These are phyloP conservation scores for Boletellus emodensis DNA, from an alignment of 768 basidiomycete genomes.

Conservation along the genomic window DNA sequence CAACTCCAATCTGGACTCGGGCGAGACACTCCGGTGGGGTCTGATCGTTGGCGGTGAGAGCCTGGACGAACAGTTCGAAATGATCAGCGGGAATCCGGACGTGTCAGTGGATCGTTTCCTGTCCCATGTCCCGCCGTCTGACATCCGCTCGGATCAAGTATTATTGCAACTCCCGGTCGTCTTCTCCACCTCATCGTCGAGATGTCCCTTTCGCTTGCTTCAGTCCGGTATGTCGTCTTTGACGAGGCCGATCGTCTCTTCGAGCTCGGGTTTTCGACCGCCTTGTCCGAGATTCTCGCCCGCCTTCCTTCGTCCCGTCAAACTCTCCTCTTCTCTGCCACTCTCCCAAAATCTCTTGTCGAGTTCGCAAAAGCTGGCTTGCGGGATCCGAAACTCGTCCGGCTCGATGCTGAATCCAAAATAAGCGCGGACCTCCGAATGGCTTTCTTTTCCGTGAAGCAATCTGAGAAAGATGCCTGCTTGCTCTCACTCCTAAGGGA, in stretches of 20 bases:
- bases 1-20: slow-evolving; percentile 43
- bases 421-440: slow-evolving; percentile 91
- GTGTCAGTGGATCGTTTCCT: slow-evolving; percentile 55
- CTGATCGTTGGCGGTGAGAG: slow-evolving; percentile 94
- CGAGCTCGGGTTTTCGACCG: slow-evolving; percentile 95
- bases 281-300: slow-evolving; percentile 86
- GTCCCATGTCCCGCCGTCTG: slow-evolving; percentile 6
- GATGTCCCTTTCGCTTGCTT: slow-evolving; percentile 89
- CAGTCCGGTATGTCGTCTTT: slow-evolving; percentile 87
- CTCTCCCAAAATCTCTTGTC: slow-evolving; percentile 90
- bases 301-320: slow-evolving; percentile 85
- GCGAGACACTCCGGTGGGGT: slow-evolving; percentile 79
- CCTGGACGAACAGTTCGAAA: slow-evolving; percentile 93
- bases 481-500: slow-evolving; percentile 81
- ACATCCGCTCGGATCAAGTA: slow-evolving; percentile 43
- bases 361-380: slow-evolving; percentile 99
- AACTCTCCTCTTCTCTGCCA: slow-evolving; percentile 94
- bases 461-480: slow-evolving; percentile 91
- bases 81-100: slow-evolving; percentile 92
- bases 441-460: slow-evolving; percentile 91
- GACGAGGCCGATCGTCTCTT: slow-evolving; percentile 99
- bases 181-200: slow-evolving; percentile 95
- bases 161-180: slow-evolving; percentile 97
- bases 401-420: slow-evolving; percentile 95
- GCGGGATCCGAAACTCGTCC: slow-evolving; percentile 88